Base-by-base conservation (phyloP, 2,329 filamentous ascomycete genomes). In the Curvularia verruculosa region DNA sequence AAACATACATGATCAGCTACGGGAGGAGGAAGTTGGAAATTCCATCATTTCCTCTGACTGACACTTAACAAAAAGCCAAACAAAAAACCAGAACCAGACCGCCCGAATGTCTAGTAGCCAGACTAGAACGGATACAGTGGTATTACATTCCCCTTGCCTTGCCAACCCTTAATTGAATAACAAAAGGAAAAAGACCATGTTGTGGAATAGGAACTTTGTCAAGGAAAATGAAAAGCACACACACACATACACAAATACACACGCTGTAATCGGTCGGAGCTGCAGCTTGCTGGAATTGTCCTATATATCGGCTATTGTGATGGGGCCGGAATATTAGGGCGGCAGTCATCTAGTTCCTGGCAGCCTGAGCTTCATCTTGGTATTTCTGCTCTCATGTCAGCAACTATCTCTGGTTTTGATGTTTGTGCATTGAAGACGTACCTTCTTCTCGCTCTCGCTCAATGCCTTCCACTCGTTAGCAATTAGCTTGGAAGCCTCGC, bases 401-500 rank as follows among this genome's bases (percentile, higher is more conserved):
- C 36, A 45, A 52, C 50, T 31, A 12, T 49, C 18, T 39, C 24
- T n/a, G n/a, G 4, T 13, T 18, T 2, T 23, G 9, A 10, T 26
- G 12, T 8, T 39, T 13, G 23, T 7, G 26, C 6, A 4, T 28
- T 28, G 36, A 13, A 31, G 18, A 59, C 66, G 26, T 67, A 83
- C 82, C 77, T 83, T 74, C 67, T 81, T 83, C 66, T 84, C 79
- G n/a, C 60, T 67, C 9, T 71, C 72, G 51, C 70, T 72, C 45
- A 86, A 68, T 2, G 67, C 75, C 53, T 79, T 81, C 79, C 78
- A 87, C 66, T 86, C 84, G 28, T 71, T 61, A 0, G 49, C 56
- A 18, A 83, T 69, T 37, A 83, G 67, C 60, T 73, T 79, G 6
- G 65, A 6, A 1, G 72, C 63, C 2, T 87, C 83, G 0, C 3